Evolutionary conservation across 75 land plant genomes (phyloP).

Genomic region (Pinus taeda): DNA sequence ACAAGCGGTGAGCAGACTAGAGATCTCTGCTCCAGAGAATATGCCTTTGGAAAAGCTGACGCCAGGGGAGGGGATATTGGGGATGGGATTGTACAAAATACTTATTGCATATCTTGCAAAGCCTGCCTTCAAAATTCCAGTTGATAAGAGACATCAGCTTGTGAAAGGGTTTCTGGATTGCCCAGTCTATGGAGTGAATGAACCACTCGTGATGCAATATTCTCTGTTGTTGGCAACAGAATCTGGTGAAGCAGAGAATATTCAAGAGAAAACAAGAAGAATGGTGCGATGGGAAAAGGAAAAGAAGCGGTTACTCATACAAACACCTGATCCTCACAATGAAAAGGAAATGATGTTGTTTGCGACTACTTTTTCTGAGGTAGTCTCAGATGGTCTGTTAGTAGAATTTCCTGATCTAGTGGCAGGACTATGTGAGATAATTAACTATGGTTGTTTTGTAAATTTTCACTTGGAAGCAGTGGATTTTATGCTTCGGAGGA

Average conservation of each 20-base stretch:
- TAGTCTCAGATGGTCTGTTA: constrained; percentile 31
- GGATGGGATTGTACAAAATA: constrained; percentile 21
- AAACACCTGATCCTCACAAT: constrained; percentile 13
- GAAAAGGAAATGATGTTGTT: constrained; percentile 11
- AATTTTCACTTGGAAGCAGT: constrained; percentile 30
- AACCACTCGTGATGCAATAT: constrained; percentile 21
- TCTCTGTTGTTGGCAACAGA: constrained; percentile 15
- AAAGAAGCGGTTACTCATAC: constrained; percentile 11
- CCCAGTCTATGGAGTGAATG: constrained; percentile 9
- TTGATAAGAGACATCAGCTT: constrained; percentile 20
- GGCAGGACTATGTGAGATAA: constrained; percentile 29
- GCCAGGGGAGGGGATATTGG: background rate
- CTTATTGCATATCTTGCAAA: constrained; percentile 36
- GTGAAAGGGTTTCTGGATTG: constrained; percentile 16
- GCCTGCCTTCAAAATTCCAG: constrained; percentile 16
- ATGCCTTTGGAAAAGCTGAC: constrained; percentile 1
- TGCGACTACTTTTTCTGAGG: constrained; percentile 33
- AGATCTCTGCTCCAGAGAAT: background rate
- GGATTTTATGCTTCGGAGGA: constrained; percentile 26
- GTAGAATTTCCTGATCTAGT: constrained; percentile 26
- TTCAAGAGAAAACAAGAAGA: constrained; percentile 1
- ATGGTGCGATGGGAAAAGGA: constrained; percentile 43
- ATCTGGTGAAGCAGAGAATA: background rate
- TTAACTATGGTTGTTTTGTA: constrained; percentile 29
- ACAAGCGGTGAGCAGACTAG: constrained; percentile 21